A percentile compares a stretch with the other conserved stretches of the same genome.
phyloP scores from a whole-genome alignment of 1,139 yeast genomes.

The Debaryomyces udenii region DNA sequence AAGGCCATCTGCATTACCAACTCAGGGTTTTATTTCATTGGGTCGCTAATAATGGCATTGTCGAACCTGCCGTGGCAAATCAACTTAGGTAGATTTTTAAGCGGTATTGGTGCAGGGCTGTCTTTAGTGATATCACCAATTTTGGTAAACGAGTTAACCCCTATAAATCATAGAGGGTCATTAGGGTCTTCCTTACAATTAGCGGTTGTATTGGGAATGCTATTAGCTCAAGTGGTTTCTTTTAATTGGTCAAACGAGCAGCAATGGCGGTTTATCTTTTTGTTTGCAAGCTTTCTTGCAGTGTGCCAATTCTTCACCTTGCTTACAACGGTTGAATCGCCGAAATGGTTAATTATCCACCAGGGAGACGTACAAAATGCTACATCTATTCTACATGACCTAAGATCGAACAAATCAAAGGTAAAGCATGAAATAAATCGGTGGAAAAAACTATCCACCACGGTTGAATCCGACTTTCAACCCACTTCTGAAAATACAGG shows the following conservation, averaged over 20 bases:
- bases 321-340: slow-evolving; percentile 40
- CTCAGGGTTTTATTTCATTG: slow-evolving; percentile 28
- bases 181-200: slow-evolving; percentile 42
- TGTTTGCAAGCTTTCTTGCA: slow-evolving; percentile 29
- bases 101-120: slow-evolving; percentile 44
- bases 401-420: slow-evolving; percentile 34
- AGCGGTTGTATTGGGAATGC: slow-evolving; percentile 40
- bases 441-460: slow-evolving; percentile 36
- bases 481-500: slow-evolving; percentile 18
- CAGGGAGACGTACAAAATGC: slow-evolving; percentile 34
- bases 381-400: slow-evolving; percentile 26
- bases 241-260: slow-evolving; percentile 36
- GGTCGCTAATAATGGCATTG: slow-evolving; percentile 31
- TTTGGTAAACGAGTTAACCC: slow-evolving; percentile 41
- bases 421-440: slow-evolving; percentile 40
- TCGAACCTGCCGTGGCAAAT: slow-evolving; percentile 24
- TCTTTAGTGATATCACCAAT: slow-evolving; percentile 43
- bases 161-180: slow-evolving; percentile 41
- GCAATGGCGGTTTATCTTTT: slow-evolving; percentile 40
- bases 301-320: slow-evolving; percentile 33
- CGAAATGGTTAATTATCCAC: slow-evolving; percentile 42
- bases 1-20: slow-evolving; percentile 27
- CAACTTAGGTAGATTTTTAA: slow-evolving; percentile 33
- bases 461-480: slow-evolving; percentile 8
- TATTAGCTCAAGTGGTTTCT: slow-evolving; percentile 36